phyloP scores from a whole-genome alignment of 2,329 filamentous ascomycete species.

The Elsinoe perseae region DNA sequence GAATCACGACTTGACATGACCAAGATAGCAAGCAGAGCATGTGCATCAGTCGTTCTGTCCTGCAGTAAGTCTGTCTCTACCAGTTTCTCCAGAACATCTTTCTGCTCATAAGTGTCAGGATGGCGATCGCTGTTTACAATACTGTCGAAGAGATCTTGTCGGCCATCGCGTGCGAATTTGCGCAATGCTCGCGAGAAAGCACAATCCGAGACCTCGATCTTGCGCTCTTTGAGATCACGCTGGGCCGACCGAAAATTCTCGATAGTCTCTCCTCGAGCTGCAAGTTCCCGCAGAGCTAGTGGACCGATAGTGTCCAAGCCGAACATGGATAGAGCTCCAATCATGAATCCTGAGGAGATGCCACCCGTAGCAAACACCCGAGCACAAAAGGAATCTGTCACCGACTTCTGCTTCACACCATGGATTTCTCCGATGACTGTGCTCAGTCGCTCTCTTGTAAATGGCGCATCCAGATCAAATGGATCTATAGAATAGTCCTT shows the following conservation, averaged over 20 bases:
- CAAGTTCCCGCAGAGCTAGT: constrained; percentile 68
- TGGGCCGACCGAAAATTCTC: constrained; percentile 53
- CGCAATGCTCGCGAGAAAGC: constrained; percentile 59
- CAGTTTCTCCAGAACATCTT: constrained; percentile 40
- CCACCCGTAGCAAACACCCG: constrained; percentile 72
- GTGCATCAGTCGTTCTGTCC: constrained; percentile 10
- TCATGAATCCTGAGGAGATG: constrained; percentile 63
- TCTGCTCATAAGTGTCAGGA: constrained; percentile 55
- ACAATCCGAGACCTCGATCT: constrained; percentile 55
- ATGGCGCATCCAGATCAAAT: background rate
- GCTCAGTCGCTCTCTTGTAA: constrained; percentile 28
- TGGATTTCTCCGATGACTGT: constrained; percentile 34
- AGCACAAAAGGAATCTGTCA: constrained; percentile 65
- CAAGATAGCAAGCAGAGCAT: constrained; percentile 38
- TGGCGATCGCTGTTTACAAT: constrained; percentile 55
- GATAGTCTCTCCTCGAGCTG: constrained; percentile 52
- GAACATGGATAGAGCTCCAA: constrained; percentile 61
- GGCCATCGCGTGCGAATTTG: constrained; percentile 52
- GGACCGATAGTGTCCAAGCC: constrained; percentile 67
- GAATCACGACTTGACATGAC: constrained; percentile 39
- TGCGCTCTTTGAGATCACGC: constrained; percentile 51
- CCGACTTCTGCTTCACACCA: constrained; percentile 37
- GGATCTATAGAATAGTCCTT: background rate
- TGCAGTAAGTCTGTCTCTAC: constrained; percentile 27
- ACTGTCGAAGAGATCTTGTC: constrained; percentile 46